phyloP scores from a whole-genome alignment of 768 basidiomycete species.

The Cystofilobasidium capitatum region DNA sequence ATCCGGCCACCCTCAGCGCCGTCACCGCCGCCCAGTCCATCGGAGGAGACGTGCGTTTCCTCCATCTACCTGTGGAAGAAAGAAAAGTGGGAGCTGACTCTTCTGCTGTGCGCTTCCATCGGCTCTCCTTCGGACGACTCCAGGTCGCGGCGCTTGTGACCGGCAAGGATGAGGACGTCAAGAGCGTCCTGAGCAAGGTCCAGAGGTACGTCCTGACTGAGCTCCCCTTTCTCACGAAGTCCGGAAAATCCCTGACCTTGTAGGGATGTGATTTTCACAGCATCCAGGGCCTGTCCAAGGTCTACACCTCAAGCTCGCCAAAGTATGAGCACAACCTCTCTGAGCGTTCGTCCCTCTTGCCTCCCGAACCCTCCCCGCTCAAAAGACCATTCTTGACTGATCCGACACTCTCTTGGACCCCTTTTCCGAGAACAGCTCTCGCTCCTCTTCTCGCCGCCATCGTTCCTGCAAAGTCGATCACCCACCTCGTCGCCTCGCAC shows the following conservation, averaged over 20 bases:
- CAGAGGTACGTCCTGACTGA: conserved; percentile 54
- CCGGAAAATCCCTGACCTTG: conserved; percentile 41
- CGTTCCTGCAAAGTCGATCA: conserved; percentile 59
- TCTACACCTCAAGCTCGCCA: conserved; percentile 50
- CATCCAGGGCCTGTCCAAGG: conserved; percentile 39
- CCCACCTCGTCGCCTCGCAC: conserved; percentile 85
- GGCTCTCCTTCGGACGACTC: background rate
- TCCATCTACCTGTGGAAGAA: background rate
- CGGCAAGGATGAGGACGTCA: conserved; percentile 46
- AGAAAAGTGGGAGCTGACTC: no score
- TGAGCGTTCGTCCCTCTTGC: conserved; percentile 42
- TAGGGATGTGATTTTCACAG: conserved; percentile 15
- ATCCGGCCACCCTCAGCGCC: conserved; percentile 77
- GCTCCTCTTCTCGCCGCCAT: conserved; percentile 73
- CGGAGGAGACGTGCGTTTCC: conserved; percentile 60
- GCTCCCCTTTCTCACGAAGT: conserved; percentile 42
- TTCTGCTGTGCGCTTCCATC: conserved; percentile 50
- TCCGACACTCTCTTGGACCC: background rate
- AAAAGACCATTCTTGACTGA: background rate
- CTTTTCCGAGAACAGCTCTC: conserved; percentile 40
- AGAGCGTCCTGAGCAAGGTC: conserved; percentile 57
- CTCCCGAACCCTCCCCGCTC: background rate
- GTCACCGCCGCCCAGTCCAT: conserved; percentile 79
- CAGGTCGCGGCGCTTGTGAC: conserved; percentile 36
- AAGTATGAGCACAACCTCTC: conserved; percentile 62